These are phyloP conservation scores for Adansonia digitata DNA, from an alignment of 345 rosid species.

Conservation along the genomic window DNA sequence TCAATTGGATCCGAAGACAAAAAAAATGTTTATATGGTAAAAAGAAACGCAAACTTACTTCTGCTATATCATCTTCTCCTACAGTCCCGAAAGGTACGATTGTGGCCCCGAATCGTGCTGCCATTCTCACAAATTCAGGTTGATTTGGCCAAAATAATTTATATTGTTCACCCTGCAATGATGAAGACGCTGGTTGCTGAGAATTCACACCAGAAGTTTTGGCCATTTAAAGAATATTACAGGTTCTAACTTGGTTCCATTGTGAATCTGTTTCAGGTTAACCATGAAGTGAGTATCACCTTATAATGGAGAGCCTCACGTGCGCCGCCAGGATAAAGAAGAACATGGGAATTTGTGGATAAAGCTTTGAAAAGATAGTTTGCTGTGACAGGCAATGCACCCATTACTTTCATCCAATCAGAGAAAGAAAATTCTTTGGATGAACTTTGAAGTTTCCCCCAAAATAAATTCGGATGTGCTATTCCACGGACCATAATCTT, in stretches of 20 bases:
- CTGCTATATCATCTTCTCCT: conserved; percentile 71
- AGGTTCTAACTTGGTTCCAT: neutral
- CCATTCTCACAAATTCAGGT: conserved; percentile 82
- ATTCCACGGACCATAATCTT: conserved; percentile 55
- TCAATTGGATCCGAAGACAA: neutral
- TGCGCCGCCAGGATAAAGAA: conserved; percentile 82
- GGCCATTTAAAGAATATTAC: neutral
- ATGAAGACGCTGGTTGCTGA: neutral
- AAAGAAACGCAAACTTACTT: conserved; percentile 51
- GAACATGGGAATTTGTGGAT: conserved; percentile 52
- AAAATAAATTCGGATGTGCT: conserved; percentile 59
- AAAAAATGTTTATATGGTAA: neutral
- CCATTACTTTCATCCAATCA: conserved; percentile 69
- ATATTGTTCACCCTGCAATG: conserved; percentile 66
- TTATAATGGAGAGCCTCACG: conserved; percentile 82
- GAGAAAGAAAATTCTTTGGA: conserved; percentile 22
- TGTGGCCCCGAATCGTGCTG: conserved; percentile 72
- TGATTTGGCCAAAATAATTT: conserved; percentile 66
- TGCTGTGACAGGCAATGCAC: conserved; percentile 63
- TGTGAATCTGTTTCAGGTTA: too few species aligned
- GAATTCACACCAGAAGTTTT: neutral
- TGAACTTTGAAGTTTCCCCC: conserved; percentile 11
- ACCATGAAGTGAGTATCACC: conserved; percentile 32
- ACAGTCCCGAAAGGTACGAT: conserved; percentile 72
- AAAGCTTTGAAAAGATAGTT: conserved; percentile 67